Conservation (phyloP, 164 flowering plant species). For the Aristolochia contorta region DNA sequence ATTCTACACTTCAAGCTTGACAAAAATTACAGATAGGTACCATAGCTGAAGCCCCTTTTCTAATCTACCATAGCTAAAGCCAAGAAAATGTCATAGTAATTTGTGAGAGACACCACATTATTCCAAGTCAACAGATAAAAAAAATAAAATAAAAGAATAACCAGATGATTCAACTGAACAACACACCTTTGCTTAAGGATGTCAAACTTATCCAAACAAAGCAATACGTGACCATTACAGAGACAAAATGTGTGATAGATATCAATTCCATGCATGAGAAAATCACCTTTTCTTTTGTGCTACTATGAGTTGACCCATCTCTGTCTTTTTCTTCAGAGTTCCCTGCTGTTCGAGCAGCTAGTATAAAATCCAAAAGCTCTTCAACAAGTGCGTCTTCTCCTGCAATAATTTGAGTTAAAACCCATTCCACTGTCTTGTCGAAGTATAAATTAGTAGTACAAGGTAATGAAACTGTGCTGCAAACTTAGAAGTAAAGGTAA, state of each 20-base stretch:
- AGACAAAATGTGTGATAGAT: neutral
- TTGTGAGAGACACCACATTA: no score
- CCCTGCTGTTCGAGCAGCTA: conserved; percentile 58
- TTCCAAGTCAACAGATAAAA: no score
- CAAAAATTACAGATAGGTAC: no score
- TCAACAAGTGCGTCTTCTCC: conserved; percentile 54
- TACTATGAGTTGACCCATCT: conserved; percentile 14
- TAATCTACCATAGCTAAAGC: no score
- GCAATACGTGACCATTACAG: neutral
- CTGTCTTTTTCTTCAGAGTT: conserved; percentile 19
- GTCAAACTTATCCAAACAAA: neutral
- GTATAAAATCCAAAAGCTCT: conserved; percentile 67
- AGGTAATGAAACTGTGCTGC: no score
- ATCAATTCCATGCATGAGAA: neutral
- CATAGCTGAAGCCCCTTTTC: no score
- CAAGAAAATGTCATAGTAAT: no score
- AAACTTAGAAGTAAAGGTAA: neutral
- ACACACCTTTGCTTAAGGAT: neutral
- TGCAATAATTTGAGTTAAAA: conserved; percentile 16
- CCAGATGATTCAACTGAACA: neutral
- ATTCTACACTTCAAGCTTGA: no score
- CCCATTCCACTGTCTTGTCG: neutral
- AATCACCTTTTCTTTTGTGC: conserved; percentile 22
- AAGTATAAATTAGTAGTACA: neutral
- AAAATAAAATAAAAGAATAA: no score